Conservation (phyloP, 2,329 filamentous ascomycete species). For the Boeremia exigua region DNA sequence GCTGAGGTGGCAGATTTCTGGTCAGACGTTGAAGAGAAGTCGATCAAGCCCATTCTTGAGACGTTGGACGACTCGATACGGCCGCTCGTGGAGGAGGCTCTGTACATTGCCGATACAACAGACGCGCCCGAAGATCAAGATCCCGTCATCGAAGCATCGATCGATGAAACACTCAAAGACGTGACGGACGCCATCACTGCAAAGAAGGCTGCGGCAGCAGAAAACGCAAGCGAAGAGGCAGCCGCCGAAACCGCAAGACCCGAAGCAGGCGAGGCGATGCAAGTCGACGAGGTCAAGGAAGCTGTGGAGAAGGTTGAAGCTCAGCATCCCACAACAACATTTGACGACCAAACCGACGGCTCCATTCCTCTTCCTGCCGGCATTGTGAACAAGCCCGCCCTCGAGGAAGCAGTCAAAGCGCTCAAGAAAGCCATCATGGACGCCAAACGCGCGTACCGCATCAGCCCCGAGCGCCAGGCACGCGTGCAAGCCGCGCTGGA, state of each 20-base stretch:
- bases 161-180: conserved; percentile 19
- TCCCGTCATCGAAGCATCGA: conserved; percentile 42
- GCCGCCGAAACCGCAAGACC: conserved; percentile 18
- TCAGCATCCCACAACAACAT: conserved; percentile 31
- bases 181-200: conserved; percentile 16
- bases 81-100: conserved; percentile 66
- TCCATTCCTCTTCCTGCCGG: conserved; percentile 34
- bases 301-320: conserved; percentile 34
- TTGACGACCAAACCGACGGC: conserved; percentile 41
- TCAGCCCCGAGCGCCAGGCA: conserved; percentile 72
- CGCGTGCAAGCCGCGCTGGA: conserved; percentile 78
- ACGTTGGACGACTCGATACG: conserved; percentile 68
- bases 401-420: conserved; percentile 53
- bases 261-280: conserved; percentile 12
- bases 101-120: conserved; percentile 55
- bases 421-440: conserved; percentile 82
- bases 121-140: conserved; percentile 37
- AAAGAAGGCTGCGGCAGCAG: background rate
- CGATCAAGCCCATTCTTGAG: conserved; percentile 73
- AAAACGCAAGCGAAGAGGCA: conserved; percentile 6
- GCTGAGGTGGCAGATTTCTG: conserved; percentile 83
- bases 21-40: conserved; percentile 78
- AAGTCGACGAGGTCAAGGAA: conserved; percentile 27
- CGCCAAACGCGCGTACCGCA: conserved; percentile 85
- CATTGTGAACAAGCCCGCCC: conserved; percentile 38